Evolutionary conservation across 768 basidiomycete species (phyloP).

Genomic region (Udeniomyces megalosporus): DNA sequence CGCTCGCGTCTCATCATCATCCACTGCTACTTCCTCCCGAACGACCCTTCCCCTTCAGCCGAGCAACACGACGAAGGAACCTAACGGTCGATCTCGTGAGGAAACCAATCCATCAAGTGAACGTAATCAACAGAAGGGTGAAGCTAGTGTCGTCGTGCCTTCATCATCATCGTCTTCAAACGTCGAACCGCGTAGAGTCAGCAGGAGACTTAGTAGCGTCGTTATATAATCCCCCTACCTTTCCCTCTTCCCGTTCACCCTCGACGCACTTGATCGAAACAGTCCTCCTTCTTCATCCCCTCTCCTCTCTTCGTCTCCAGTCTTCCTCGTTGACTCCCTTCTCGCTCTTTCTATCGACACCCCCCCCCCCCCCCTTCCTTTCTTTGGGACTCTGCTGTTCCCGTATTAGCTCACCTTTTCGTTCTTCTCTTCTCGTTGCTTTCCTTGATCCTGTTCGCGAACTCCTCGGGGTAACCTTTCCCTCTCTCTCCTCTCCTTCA

Average conservation of each 20-base stretch:
- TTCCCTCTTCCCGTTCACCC: neutral
- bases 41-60: no score
- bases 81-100: no score
- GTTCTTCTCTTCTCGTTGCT: neutral
- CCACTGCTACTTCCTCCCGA: no score
- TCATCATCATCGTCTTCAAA: neutral
- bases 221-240: neutral
- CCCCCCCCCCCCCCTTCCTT: neutral
- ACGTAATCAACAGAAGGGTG: no score
- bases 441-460: no score
- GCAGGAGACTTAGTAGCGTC: no score
- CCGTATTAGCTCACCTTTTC: neutral
- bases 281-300: neutral
- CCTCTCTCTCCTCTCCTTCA: no score
- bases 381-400: neutral
- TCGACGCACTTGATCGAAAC: neutral
- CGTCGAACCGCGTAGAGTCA: neutral
- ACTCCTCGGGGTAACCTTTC: no score
- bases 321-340: neutral
- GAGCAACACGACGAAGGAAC: no score
- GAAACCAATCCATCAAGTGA: no score
- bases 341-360: neutral
- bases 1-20: no score
- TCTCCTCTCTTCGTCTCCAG: neutral
- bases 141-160: neutral